A percentile compares a stretch with the other conserved stretches of the same genome.
phyloP scores from a whole-genome alignment of 805 yeast species.

The Yamadazyma phyllophila region DNA sequence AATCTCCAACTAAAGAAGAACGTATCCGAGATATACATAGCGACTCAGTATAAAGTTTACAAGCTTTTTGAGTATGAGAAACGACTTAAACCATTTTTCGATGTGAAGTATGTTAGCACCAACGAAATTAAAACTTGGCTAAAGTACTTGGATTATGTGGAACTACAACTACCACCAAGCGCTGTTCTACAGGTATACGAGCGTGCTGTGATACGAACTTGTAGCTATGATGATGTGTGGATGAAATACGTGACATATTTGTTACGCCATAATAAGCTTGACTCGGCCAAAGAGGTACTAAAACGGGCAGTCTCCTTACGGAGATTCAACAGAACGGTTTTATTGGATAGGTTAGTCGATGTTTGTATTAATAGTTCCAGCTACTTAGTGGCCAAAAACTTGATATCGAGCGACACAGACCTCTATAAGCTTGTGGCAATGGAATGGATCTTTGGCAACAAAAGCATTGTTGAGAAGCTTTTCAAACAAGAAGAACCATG shows the following conservation, averaged over 20 bases:
- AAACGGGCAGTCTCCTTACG: constrained; percentile 24
- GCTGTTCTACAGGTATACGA: constrained; percentile 40
- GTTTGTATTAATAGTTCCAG: constrained; percentile 40
- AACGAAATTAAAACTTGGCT: constrained; percentile 61
- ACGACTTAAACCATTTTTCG: constrained; percentile 37
- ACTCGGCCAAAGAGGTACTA: constrained; percentile 42
- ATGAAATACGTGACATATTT: constrained; percentile 47
- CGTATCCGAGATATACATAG: constrained; percentile 51
- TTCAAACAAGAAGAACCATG: constrained; percentile 1
- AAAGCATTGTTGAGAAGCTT: background rate
- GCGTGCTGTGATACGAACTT: constrained; percentile 46
- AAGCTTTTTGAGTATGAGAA: constrained; percentile 52
- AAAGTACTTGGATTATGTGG: constrained; percentile 54
- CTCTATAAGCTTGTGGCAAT: constrained; percentile 37
- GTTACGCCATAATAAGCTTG: constrained; percentile 19
- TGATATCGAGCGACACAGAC: constrained; percentile 7
- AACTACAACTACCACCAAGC: constrained; percentile 29
- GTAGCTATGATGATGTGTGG: constrained; percentile 49
- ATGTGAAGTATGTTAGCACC: constrained; percentile 27
- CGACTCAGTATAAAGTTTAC: constrained; percentile 52
- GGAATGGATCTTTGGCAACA: constrained; percentile 31
- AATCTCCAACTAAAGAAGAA: constrained; percentile 37
- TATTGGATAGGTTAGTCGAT: constrained; percentile 44
- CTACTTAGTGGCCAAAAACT: constrained; percentile 34
- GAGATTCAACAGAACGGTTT: constrained; percentile 14